Conservation (phyloP, 345 rosid species). For the Erucastrum elatum region DNA sequence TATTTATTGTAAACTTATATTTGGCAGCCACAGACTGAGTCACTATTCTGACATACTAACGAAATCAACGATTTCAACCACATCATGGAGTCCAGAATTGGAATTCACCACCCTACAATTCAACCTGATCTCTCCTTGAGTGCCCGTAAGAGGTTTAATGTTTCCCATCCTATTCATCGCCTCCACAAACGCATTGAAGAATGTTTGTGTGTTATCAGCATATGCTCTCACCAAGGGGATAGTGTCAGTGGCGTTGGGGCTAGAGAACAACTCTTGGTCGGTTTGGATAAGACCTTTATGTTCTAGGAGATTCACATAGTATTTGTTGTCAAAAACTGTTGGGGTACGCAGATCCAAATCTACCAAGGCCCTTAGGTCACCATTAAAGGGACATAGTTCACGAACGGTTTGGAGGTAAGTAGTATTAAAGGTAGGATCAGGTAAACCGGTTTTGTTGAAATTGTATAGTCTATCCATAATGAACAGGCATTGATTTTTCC, state of each 20-base stretch:
- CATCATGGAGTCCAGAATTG: constrained; percentile 34
- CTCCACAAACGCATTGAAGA: constrained; percentile 50
- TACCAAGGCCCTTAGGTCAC: constrained; percentile 42
- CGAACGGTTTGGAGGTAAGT: constrained; percentile 49
- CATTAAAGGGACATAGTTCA: constrained; percentile 49
- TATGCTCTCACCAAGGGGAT: constrained; percentile 50
- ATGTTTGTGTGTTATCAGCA: constrained; percentile 36
- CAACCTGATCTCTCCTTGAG: constrained; percentile 56
- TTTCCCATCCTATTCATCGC: constrained; percentile 80
- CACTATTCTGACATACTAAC: constrained; percentile 29
- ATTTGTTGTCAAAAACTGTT: constrained; percentile 60
- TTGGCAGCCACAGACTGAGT: neutral
- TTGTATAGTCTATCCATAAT: constrained; percentile 55
- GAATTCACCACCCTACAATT: constrained; percentile 51
- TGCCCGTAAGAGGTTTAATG: constrained; percentile 55
- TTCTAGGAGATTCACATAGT: constrained; percentile 55
- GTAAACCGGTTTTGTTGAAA: constrained; percentile 41
- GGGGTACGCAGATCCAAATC: constrained; percentile 57
- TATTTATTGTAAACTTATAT: neutral
- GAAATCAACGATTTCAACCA: constrained; percentile 25
- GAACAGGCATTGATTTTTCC: constrained; percentile 54
- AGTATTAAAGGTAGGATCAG: constrained; percentile 54
- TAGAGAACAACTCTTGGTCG: constrained; percentile 64
- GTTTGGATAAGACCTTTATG: constrained; percentile 54
- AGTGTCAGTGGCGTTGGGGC: constrained; percentile 48